Conservation (phyloP, 192 early-diverging fungal species). For the Coemansia sp. region DNA sequence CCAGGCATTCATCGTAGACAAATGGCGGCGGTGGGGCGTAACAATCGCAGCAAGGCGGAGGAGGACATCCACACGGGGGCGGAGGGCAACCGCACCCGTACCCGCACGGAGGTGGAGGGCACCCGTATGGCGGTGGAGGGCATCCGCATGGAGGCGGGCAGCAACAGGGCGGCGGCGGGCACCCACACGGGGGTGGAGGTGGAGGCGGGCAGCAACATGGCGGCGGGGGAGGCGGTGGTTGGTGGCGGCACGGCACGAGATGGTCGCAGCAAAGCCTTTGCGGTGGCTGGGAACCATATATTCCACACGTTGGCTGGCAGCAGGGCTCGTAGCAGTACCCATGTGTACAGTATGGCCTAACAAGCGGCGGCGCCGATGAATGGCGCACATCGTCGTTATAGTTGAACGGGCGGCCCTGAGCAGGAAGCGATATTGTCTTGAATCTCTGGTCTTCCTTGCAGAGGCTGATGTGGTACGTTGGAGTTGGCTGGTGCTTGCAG, state of each 20-base stretch:
- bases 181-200: conserved; percentile 6
- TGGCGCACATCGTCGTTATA: conserved; percentile 26
- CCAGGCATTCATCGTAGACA: conserved; percentile 33
- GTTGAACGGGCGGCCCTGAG: conserved; percentile 32
- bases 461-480: conserved; percentile 44
- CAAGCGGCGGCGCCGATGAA: conserved; percentile 17
- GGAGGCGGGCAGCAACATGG: conserved; percentile 10
- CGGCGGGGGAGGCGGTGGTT: conserved; percentile 24
- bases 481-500: conserved; percentile 21
- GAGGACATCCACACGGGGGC: conserved; percentile 24
- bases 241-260: conserved; percentile 29
- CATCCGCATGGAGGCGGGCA: conserved; percentile 7
- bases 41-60: conserved; percentile 15
- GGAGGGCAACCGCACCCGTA: conserved; percentile 10
- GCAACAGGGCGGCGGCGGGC: conserved; percentile 17
- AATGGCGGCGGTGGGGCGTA: conserved; percentile 32
- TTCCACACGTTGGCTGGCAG: conserved; percentile 29
- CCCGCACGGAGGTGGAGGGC: conserved; percentile 16
- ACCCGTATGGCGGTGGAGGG: conserved; percentile 4
- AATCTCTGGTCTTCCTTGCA: conserved; percentile 23
- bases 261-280: conserved; percentile 25
- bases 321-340: conserved; percentile 39
- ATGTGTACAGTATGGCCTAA: conserved; percentile 18
- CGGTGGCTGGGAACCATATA: conserved; percentile 16
- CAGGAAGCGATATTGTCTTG: conserved; percentile 47